Evolutionary conservation across 225 moss, liverwort and hornwort genomes (phyloP).

Genomic region (Straminergon stramineum): DNA sequence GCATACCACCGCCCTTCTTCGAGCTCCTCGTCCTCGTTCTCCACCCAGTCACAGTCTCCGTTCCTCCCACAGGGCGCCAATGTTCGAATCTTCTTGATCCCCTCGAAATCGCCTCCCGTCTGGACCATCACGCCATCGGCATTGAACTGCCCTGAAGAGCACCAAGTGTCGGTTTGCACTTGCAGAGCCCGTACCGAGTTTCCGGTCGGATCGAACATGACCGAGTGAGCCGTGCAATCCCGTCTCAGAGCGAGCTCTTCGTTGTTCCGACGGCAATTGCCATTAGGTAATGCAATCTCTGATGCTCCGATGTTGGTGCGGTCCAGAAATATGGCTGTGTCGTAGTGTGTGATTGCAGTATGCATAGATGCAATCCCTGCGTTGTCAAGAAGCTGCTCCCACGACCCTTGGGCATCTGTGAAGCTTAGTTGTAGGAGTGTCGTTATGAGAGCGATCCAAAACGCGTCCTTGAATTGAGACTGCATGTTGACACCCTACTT

Average conservation of each 20-base stretch:
- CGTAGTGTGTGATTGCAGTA: slow-evolving; percentile 29
- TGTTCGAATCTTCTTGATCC: slow-evolving; percentile 9
- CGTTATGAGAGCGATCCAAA: not conserved
- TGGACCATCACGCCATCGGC: slow-evolving; percentile 29
- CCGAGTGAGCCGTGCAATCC: slow-evolving; percentile 51
- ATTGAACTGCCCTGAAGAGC: slow-evolving; percentile 36
- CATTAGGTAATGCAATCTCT: slow-evolving; percentile 22
- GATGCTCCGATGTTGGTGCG: slow-evolving; percentile 41
- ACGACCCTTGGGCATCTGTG: slow-evolving; percentile 22
- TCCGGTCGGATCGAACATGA: slow-evolving; percentile 15
- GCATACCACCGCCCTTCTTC: slow-evolving; percentile 69
- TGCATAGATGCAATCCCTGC: slow-evolving; percentile 44
- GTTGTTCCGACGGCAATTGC: not conserved
- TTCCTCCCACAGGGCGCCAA: slow-evolving; percentile 36
- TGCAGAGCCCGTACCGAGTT: slow-evolving; percentile 13
- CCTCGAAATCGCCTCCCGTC: slow-evolving; percentile 44
- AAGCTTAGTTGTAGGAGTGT: not conserved
- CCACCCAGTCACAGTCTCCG: slow-evolving; percentile 63
- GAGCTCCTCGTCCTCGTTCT: slow-evolving; percentile 14
- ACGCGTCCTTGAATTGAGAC: not conserved
- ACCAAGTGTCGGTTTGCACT: slow-evolving; percentile 44
- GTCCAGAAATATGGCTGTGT: slow-evolving; percentile 32
- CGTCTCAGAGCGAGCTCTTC: slow-evolving; percentile 20
- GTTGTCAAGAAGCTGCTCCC: slow-evolving; percentile 28
- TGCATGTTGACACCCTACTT: slow-evolving; percentile 5